These are phyloP conservation scores for Cicer judaicum DNA, from an alignment of 306 rosid species.

Conservation along the genomic window DNA sequence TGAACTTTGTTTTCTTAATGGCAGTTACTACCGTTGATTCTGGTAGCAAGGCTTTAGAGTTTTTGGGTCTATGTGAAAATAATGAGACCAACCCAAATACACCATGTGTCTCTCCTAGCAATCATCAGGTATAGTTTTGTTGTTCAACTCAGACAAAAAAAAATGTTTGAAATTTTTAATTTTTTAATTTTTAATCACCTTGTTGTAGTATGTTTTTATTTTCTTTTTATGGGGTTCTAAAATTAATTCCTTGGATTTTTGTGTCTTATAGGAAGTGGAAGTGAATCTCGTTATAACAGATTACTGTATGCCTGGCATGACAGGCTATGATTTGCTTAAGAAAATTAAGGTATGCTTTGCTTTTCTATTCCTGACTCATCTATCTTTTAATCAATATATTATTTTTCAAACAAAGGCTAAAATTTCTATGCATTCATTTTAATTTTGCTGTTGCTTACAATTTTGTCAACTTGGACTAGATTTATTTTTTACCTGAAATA, in stretches of 20 bases:
- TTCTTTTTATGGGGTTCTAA: slow-evolving; percentile 44
- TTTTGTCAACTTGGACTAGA: slow-evolving; percentile 45
- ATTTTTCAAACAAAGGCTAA: slow-evolving; percentile 12
- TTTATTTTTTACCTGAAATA: slow-evolving; percentile 37
- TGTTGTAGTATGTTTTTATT: background rate
- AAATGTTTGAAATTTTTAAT: slow-evolving; percentile 3
- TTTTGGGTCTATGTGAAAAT: slow-evolving; percentile 72
- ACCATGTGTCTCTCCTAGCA: slow-evolving; percentile 57
- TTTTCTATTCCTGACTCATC: slow-evolving; percentile 47
- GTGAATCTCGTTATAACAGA: slow-evolving; percentile 95
- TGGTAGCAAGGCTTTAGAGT: slow-evolving; percentile 92
- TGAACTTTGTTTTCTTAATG: slow-evolving; percentile 36
- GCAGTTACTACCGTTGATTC: slow-evolving; percentile 97
- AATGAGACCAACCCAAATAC: slow-evolving; percentile 56
- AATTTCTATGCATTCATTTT: slow-evolving; percentile 38
- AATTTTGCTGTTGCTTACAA: slow-evolving; percentile 18
- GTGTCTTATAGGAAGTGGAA: slow-evolving; percentile 67
- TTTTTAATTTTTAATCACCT: slow-evolving; percentile 33
- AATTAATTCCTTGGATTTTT: slow-evolving; percentile 35
- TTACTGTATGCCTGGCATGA: slow-evolving; percentile 99
- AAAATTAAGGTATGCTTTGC: slow-evolving; percentile 75
- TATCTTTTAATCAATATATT: too few species aligned
- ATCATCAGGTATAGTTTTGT: slow-evolving; percentile 63
- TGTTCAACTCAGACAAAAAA: slow-evolving; percentile 4
- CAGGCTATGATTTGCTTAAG: slow-evolving; percentile 94